Conservation (phyloP, 805 yeast species). For the Wickerhamiella kurtzmanii region DNA sequence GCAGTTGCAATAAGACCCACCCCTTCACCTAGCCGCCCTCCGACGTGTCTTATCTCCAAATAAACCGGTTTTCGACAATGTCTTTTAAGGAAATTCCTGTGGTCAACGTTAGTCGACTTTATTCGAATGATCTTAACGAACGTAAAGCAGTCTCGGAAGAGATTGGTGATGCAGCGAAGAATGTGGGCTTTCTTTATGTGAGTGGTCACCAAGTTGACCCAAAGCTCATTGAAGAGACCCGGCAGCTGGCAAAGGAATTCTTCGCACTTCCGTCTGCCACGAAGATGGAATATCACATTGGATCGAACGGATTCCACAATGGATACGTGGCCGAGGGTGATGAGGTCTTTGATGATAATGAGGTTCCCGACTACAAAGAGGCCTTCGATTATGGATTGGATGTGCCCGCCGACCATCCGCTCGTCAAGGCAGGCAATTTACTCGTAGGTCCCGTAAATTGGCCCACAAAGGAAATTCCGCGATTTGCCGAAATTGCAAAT, state of each 20-base stretch:
- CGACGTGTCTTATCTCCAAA: too few species aligned
- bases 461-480: conserved; percentile 35
- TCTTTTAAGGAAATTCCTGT: not conserved
- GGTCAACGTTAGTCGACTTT: not conserved
- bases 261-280: conserved; percentile 36
- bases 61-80: too few species aligned
- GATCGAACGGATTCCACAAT: conserved; percentile 34
- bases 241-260: conserved; percentile 28
- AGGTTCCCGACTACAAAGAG: conserved; percentile 41
- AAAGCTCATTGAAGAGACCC: conserved; percentile 24
- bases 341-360: not conserved
- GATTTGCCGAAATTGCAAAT: conserved; percentile 31
- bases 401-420: conserved; percentile 19
- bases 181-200: conserved; percentile 41
- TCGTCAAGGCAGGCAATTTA: conserved; percentile 24
- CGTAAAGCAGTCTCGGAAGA: conserved; percentile 9
- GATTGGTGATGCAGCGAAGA: conserved; percentile 34
- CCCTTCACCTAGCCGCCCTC: too few species aligned
- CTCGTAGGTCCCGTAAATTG: conserved; percentile 45
- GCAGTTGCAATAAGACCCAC: too few species aligned
- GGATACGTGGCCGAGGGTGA: not conserved
- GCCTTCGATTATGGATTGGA: conserved; percentile 41
- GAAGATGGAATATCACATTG: conserved; percentile 28
- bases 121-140: not conserved
- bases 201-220: conserved; percentile 26